Base-by-base conservation (phyloP, 73 alveolate species). In the Paramecium caudatum region DNA sequence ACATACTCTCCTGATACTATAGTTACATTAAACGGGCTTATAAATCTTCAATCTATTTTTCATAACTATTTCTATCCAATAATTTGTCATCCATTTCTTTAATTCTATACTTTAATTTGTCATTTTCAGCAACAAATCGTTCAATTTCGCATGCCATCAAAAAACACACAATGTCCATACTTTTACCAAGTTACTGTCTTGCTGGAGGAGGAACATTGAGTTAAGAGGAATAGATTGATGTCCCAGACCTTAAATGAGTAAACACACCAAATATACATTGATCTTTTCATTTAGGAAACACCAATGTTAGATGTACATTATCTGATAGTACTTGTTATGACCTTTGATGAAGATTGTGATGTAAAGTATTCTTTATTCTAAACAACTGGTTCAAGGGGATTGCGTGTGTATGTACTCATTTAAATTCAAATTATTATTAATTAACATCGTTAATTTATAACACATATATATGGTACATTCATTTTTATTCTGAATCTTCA, bases 81-180 rank as follows among this genome's bases (percentile, higher is more conserved):
- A 74, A 74, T 74, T 74, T 74, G 12, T 74, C 88, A 74, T 74
- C 88, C 88, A 74, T 74, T 25, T 74, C 88, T 13, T 74, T 74
- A 36, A 74, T 74, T 39, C 88, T 74, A 21, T 74, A 74, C 47
- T 74, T 74, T 4, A 74, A 47, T 74, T 74, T 74, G 43, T 74
- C 88, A 74, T 74, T 74, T 21, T 74, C 88, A 41, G 62, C 62
- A 12, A 74, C 62, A 41, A 41, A 74, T 74, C 88, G 36, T 39
- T 74, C 88, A n/a, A 74, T 68, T 10, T 74, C 88, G 7, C 88
- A 74, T 19, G 88, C 88, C 65, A 74, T 39, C 23, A 74, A 41
- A 9, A 74, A 74, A 45, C 88, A 74, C 49, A 74, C 88, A 1
- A 74, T 39, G 19, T 74, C 88, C 25, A 74, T 45, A 16, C 43